phyloP scores from a whole-genome alignment of 2,329 filamentous ascomycete species.

The Byssochlamys sp. region DNA sequence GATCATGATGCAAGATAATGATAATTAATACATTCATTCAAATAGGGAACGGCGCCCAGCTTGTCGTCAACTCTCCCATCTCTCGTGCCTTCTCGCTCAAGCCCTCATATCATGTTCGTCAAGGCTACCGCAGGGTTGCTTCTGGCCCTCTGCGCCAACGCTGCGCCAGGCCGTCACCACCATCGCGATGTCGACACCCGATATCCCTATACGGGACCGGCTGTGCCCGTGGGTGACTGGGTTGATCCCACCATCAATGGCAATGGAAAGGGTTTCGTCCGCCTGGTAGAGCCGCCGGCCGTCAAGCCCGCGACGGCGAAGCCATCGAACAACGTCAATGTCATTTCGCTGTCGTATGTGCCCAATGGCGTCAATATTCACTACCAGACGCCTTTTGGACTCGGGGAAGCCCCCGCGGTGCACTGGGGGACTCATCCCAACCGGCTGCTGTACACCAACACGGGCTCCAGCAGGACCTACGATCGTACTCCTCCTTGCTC shows the following conservation, averaged over 20 bases:
- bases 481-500: slow-evolving; percentile 45
- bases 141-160: not conserved
- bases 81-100: not conserved
- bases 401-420: slow-evolving; percentile 37
- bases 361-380: slow-evolving; percentile 44
- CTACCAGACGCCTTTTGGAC: slow-evolving; percentile 46
- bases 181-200: not conserved
- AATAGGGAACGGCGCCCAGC: not conserved
- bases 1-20: not conserved
- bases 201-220: slow-evolving; percentile 42
- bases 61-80: not conserved
- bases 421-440: slow-evolving; percentile 33
- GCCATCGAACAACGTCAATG: slow-evolving; percentile 46
- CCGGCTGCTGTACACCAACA: slow-evolving; percentile 26
- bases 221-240: slow-evolving; percentile 43
- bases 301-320: slow-evolving; percentile 36
- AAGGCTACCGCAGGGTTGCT: not conserved
- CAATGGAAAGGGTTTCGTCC: slow-evolving; percentile 44
- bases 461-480: slow-evolving; percentile 35
- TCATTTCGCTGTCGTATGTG: slow-evolving; percentile 41
- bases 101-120: not conserved
- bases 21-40: not conserved
- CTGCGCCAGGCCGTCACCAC: not conserved
- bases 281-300: slow-evolving; percentile 42
- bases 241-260: slow-evolving; percentile 42